Base-by-base conservation (phyloP, 108 stramenopile genomes). In the Schizochytrium sp. region DNA sequence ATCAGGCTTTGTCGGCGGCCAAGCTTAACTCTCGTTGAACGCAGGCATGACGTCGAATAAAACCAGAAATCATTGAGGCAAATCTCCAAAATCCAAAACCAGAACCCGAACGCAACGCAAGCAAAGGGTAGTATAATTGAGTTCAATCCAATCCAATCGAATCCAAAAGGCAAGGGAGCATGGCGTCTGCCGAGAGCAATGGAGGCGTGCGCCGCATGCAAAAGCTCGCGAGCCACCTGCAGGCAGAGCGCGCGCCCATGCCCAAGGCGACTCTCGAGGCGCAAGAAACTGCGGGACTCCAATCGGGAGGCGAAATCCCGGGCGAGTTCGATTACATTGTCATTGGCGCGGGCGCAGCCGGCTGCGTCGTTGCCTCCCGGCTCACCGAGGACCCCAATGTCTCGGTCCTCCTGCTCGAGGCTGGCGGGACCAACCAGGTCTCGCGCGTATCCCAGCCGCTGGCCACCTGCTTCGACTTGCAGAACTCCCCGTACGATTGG, bases 331-430 rank as follows among this genome's bases (percentile, higher is more conserved):
- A 96, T 57, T 96, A 96, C 88, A 94, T 97, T 55, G 90, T 97
- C 55, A 94, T 95, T 6, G 96, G 96, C 72, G 95, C 93, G 16
- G 96, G 96, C 21, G 90, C 93, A 4, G 94, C 94, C 21, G 96
- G 96, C 0, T 94, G 94, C 63, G 91, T 96, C 23, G 88, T 94
- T 18, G 96, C 96, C 34, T 90, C 93, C 60, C 89, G 93, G 45
- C 92, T 97, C 87, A 58, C 87, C 19, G 57, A 87, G 59, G 90
- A 90, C 58, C 48, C 72, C 29, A 72, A 72, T 45, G 88, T 88
- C 83, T 59, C 55, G 44, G 94, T 92, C 4, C 87, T 94, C 47
- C 58, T 92, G 76, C 60, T 94, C 58, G 92, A 93, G 83, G 93
- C 92, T 51, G 93, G 93, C 43, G 76, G 87, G 19, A 60, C 57